Base-by-base conservation (phyloP, 1,284 basidiomycete genomes). In the Sanghuangporus sanghuang region DNA sequence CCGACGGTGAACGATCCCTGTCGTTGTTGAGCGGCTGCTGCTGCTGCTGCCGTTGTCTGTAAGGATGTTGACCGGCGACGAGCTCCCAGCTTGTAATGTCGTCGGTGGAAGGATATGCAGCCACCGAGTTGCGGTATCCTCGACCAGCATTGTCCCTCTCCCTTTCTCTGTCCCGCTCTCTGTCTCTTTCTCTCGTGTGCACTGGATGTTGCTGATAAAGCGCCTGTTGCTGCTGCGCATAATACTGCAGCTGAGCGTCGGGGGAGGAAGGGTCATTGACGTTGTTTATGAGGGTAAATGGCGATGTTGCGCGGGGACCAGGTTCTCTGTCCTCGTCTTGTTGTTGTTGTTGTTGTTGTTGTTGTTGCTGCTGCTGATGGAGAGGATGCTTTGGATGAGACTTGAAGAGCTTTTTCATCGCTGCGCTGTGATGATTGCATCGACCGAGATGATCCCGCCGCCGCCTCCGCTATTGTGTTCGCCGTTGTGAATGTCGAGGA, bases 381-480 rank as follows among this genome's bases (percentile, higher is more conserved):
- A 2, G 27, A 32, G 27, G 27, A 32, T 57, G 55, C 35, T 44
- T 61, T 32, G 27, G 14, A 55, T 62, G 42, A 23, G 53, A 57
- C 61, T 62, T 62, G 61, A 62, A 62, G 9, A 62, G 35, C 46
- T 62, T 62, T 55, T 62, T 62, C 61, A 62, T 62, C 23, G 32
- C 23, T 39, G 27, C 9, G 32, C 6, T 1, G 40, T 42, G 18
- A 14, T 8, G 53, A 12, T 44, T 23, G 54, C 54, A 40, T 38
- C 21, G 12, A 44, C 42, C 42, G 35, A 12, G 60, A 21, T 6
- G 60, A 11, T 16, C 39, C 12, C 39, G 59, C 18, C 59, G 35
- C 16, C 48, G 48, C 23, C 38, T 9, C 27, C 27, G 27, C 27
- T 32, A 32, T 32, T 32, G 11, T 38, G 23, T 54, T 16, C 16